These are phyloP conservation scores for Tulasnella sp. DNA, from an alignment of 768 basidiomycete species.

Conservation along the genomic window DNA sequence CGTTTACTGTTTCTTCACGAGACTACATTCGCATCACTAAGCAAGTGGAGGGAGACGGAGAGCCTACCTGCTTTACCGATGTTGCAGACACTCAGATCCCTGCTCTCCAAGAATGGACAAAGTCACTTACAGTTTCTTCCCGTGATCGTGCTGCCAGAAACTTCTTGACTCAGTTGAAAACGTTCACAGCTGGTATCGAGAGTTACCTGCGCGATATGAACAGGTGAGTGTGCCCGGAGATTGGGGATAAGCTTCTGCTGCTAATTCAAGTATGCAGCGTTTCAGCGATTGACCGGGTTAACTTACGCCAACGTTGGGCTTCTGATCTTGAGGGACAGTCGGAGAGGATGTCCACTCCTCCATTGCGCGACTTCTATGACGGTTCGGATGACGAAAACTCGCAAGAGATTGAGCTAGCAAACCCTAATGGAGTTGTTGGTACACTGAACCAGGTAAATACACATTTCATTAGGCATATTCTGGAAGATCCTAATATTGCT, in stretches of 20 bases:
- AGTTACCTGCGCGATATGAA: conserved; percentile 40
- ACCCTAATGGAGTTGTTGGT: neutral
- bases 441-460: neutral
- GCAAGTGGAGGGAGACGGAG: conserved; percentile 51
- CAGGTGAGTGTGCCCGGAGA: conserved; percentile 17
- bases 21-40: conserved; percentile 47
- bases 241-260: neutral
- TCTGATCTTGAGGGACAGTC: neutral
- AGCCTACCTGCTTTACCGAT: conserved; percentile 41
- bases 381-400: conserved; percentile 25
- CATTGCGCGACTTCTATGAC: conserved; percentile 26
- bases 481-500: neutral
- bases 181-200: conserved; percentile 37
- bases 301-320: conserved; percentile 30
- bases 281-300: conserved; percentile 35
- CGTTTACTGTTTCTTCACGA: conserved; percentile 47
- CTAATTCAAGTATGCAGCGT: neutral
- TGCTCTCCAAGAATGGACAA: conserved; percentile 45
- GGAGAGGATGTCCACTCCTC: too few relatives aligned
- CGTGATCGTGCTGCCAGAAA: conserved; percentile 34
- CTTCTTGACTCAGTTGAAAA: conserved; percentile 37
- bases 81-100: conserved; percentile 44
- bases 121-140: conserved; percentile 39
- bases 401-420: neutral
- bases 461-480: neutral